These are phyloP conservation scores for Plectosphaerella plurivora DNA, from an alignment of 2,329 filamentous ascomycete species.

Conservation along the genomic window DNA sequence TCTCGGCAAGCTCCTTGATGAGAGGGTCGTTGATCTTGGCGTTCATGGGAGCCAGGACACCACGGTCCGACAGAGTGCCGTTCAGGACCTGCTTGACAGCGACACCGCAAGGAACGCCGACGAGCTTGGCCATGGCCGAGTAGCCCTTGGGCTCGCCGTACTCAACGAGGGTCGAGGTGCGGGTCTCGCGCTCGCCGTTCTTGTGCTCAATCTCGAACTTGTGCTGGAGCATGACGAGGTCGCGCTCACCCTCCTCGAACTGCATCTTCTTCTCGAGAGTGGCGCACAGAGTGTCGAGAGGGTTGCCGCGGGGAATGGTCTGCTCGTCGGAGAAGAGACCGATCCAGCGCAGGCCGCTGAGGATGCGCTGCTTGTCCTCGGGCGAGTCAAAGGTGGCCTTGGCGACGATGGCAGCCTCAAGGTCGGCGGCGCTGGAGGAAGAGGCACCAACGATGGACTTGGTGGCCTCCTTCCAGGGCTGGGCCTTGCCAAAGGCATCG, in stretches of 20 bases:
- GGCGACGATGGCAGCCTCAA: conserved; percentile 67
- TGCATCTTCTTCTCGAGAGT: conserved; percentile 89
- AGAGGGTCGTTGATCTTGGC: conserved; percentile 67
- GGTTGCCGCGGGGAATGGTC: conserved; percentile 71
- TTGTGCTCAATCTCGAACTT: conserved; percentile 80
- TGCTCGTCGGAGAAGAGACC: conserved; percentile 62
- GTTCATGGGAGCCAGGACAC: conserved; percentile 73
- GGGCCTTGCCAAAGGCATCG: conserved; percentile 60
- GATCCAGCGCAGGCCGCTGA: conserved; percentile 71
- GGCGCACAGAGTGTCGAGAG: conserved; percentile 86
- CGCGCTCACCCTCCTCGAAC: conserved; percentile 76
- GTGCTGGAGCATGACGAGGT: conserved; percentile 78
- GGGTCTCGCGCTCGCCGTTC: conserved; percentile 72
- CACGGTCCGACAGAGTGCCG: conserved; percentile 67
- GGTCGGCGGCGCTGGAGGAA: conserved; percentile 62
- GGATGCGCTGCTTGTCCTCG: conserved; percentile 65
- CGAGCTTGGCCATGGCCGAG: conserved; percentile 77
- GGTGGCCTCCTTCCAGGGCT: conserved; percentile 82
- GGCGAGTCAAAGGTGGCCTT: conserved; percentile 68
- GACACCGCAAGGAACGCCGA: conserved; percentile 61
- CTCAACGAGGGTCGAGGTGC: conserved; percentile 76
- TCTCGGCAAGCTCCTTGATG: conserved; percentile 72
- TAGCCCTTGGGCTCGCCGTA: conserved; percentile 79
- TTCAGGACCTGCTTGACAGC: conserved; percentile 76
- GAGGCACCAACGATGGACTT: conserved; percentile 68